A percentile compares a stretch with the other conserved stretches of the same genome.
phyloP scores from a whole-genome alignment of 495 filamentous ascomycete species.

The Aspergillus homomorphus region DNA sequence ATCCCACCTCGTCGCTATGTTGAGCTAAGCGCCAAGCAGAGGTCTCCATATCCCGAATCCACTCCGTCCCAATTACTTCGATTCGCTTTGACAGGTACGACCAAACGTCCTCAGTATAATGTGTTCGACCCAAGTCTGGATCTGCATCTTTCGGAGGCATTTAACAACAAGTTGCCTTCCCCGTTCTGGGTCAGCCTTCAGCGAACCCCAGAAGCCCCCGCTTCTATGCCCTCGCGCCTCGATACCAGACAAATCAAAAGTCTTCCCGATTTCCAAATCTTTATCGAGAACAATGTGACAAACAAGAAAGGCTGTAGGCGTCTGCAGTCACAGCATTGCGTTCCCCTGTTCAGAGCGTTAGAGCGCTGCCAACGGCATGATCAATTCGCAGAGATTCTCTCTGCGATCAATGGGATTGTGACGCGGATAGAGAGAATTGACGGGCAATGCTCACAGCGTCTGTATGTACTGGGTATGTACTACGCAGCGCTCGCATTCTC shows the following conservation, averaged over 20 bases:
- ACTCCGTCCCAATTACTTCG: slow-evolving; percentile 32
- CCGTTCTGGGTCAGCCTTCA: slow-evolving; percentile 25
- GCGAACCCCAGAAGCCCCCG: background rate
- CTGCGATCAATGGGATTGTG: slow-evolving; percentile 26
- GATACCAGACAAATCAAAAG: slow-evolving; percentile 7
- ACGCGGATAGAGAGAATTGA: slow-evolving; percentile 23
- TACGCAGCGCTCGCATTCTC: slow-evolving; percentile 33
- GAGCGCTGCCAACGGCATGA: slow-evolving; percentile 16
- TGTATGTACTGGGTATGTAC: slow-evolving; percentile 25
- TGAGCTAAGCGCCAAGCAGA: slow-evolving; percentile 3
- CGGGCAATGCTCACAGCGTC: background rate
- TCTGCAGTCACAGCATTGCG: slow-evolving; percentile 10
- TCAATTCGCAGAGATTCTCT: slow-evolving; percentile 30
- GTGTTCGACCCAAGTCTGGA: slow-evolving; percentile 3
- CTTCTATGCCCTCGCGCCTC: background rate
- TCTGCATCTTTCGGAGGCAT: slow-evolving; percentile 14
- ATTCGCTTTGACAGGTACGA: slow-evolving; percentile 26
- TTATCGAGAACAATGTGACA: slow-evolving; percentile 24
- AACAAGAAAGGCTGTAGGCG: slow-evolving; percentile 1
- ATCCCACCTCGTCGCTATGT: slow-evolving; percentile 1
- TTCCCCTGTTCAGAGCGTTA: slow-evolving; percentile 5
- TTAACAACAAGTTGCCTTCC: slow-evolving; percentile 24
- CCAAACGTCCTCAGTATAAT: slow-evolving; percentile 3
- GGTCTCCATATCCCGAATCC: slow-evolving; percentile 15
- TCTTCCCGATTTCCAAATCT: slow-evolving; percentile 13